Base-by-base conservation (phyloP, 768 basidiomycete species). In the Ramaria sp. region DNA sequence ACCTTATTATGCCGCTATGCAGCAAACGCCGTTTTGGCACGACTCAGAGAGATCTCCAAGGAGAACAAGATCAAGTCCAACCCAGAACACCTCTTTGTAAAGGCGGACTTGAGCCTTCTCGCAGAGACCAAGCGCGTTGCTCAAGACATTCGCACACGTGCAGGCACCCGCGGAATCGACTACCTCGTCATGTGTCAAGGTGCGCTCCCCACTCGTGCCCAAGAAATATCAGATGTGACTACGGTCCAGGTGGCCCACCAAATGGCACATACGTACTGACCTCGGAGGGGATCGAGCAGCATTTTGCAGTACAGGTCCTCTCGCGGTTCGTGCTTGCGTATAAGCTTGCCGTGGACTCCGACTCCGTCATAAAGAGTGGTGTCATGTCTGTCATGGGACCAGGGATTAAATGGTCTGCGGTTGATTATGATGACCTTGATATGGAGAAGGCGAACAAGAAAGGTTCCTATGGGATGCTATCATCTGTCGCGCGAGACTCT, bases 111-210 rank as follows among this genome's bases (percentile, higher is more conserved):
- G 2, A 46, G 43, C 42, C 45, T 56, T 15, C 31, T 56, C 34
- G 17, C 33, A 31, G 54, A 56, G 13, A 31, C 54, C 11, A 48
- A 48, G 39, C 39, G 42, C 11, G 20, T 56, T 20, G 54, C 54
- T 30, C 31, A 31, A 33, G 45, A 48, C 15, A 22, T 57, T 4
- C 37, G 45, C 20, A 30, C 22, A n/a, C 46, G 48, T n/a, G 46
- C 55, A n/a, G 45, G 55, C 19, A 1, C 30, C 24, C 45, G 30
- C 49, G 55, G 55, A 5, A 37, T 57, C 19, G 45, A 57, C 42
- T 47, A 57, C 30, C 55, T 57, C 31, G 37, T 57, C 33, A 17
- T 57, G 45, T 57, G 31, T 47, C 55, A 57, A 57, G 55, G 55
- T 50, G 20, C 10, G 34, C 34, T 10, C 34, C 34, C 9, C 34